Conservation (phyloP, 768 basidiomycete species). For the Boletales sp. region DNA sequence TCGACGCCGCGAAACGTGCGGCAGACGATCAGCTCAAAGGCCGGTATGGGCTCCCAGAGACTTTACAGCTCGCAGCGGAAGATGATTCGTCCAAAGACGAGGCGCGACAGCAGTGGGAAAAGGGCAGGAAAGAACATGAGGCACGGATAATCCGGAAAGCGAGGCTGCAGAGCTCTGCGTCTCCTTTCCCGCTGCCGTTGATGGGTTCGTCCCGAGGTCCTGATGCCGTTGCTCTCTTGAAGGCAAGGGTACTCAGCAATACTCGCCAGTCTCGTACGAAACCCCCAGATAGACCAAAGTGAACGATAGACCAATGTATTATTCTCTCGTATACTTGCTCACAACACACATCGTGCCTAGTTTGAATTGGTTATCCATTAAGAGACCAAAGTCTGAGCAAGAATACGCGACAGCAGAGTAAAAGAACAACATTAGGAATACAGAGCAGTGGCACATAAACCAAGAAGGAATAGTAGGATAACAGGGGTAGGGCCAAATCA, state of each 20-base stretch:
- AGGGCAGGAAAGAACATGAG: constrained; percentile 46
- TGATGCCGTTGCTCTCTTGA: constrained; percentile 40
- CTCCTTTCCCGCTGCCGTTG: constrained; percentile 20
- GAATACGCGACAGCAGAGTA: constrained; percentile 48
- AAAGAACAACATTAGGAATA: constrained; percentile 59
- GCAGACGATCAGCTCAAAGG: constrained; percentile 71
- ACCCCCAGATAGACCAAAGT: constrained; percentile 21
- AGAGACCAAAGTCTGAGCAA: constrained; percentile 34
- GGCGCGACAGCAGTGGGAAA: constrained; percentile 63
- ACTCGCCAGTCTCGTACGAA: constrained; percentile 38
- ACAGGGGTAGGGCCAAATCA: constrained; percentile 26
- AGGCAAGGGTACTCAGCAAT: constrained; percentile 56
- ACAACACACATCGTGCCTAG: constrained; percentile 9
- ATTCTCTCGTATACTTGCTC: constrained; percentile 9
- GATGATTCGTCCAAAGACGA: constrained; percentile 55
- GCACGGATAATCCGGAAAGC: constrained; percentile 48
- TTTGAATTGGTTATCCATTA: constrained; percentile 27
- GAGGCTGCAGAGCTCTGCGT: constrained; percentile 33
- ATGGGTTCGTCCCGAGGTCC: constrained; percentile 18
- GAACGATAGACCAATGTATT: constrained; percentile 1
- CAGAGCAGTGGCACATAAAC: constrained; percentile 45
- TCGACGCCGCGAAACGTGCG: constrained; percentile 61
- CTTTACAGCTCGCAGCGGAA: constrained; percentile 62
- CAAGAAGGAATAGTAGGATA: constrained; percentile 39
- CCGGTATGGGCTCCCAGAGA: constrained; percentile 73